Percentiles rank a stretch among this genome's conserved stretches.
phyloP scores from a whole-genome alignment of 768 basidiomycete genomes.

The Albatrellus ellisii region DNA sequence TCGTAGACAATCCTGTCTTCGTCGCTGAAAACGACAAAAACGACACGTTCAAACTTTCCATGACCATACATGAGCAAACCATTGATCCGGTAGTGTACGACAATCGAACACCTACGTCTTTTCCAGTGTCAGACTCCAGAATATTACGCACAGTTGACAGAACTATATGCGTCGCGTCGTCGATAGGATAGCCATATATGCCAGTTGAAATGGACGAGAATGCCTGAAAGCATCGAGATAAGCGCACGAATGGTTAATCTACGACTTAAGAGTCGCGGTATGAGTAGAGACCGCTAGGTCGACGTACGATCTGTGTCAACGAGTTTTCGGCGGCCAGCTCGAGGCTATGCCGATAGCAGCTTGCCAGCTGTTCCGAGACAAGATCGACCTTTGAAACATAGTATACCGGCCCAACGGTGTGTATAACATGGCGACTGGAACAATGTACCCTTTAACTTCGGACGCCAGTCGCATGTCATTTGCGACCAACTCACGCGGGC shows the following conservation, averaged over 20 bases:
- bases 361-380: slow-evolving; percentile 42
- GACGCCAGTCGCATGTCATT: neutral
- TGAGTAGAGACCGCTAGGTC: too few species aligned
- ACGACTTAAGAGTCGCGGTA: neutral
- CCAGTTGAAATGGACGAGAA: slow-evolving; percentile 76
- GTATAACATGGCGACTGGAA: slow-evolving; percentile 56
- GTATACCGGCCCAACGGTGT: slow-evolving; percentile 73
- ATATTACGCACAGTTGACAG: slow-evolving; percentile 43
- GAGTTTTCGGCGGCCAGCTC: slow-evolving; percentile 44
- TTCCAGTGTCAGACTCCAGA: slow-evolving; percentile 37
- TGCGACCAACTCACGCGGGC: slow-evolving; percentile 48
- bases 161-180: slow-evolving; percentile 60
- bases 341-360: slow-evolving; percentile 57
- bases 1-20: slow-evolving; percentile 50
- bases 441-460: neutral
- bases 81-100: neutral
- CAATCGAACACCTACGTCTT: slow-evolving; percentile 17
- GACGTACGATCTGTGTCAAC: slow-evolving; percentile 50
- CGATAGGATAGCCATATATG: slow-evolving; percentile 66
- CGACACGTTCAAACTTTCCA: slow-evolving; percentile 43
- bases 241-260: neutral
- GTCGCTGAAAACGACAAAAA: slow-evolving; percentile 65
- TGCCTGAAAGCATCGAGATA: slow-evolving; percentile 33
- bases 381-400: slow-evolving; percentile 24
- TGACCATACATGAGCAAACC: neutral